Base-by-base conservation (phyloP, 768 basidiomycete species). In the Cytidiella melzeri region DNA sequence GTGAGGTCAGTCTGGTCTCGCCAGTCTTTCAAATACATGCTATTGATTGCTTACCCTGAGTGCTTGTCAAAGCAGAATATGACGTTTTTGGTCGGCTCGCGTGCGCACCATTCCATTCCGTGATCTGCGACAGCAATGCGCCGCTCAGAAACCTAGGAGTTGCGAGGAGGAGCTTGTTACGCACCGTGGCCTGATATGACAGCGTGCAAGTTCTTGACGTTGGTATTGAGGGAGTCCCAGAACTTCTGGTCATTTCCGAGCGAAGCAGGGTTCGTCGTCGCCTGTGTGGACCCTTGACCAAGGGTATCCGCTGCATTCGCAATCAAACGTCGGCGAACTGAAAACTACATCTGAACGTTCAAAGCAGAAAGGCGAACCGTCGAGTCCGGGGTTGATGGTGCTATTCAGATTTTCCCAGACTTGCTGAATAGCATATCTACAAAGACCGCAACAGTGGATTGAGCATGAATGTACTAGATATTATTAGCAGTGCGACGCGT, bases 11-110 rank as follows among this genome's bases (percentile, higher is more conserved):
- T n/a, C n/a, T 9, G 43, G 24, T 44, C 12, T 5, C 21, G 11
- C 39, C 11, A 12, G 11, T 11, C n/a, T n/a, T n/a, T n/a, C n/a
- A 27, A n/a, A 28, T 12, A 27, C 20, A 38, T 40, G 39, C 18
- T 20, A 28, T n/a, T n/a, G n/a, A 48, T 24, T 36, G 61, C 60
- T 11, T 55, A 85, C 80, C 85, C 86, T 1, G 84, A 83, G 60
- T 88, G 87, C 61, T 88, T 88, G 58, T 76, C 74, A 54, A 88
- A 90, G 61, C 87, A 90, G 62, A 87, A 86, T 0, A 84, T 75
- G 7, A 84, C 73, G 36, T 77, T 67, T 52, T 79, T 79, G 3
- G 71, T 73, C 1, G 75, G 74, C 52, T 87, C 83, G 15, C 83
- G 77, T 6, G 76, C 75, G 52, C 87, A 89, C 87, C 87, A 89